Evolutionary conservation across 345 rosid genomes (phyloP), one percentile per base, ranked within the genome.

Genomic region (Jatropha curcas): DNA sequence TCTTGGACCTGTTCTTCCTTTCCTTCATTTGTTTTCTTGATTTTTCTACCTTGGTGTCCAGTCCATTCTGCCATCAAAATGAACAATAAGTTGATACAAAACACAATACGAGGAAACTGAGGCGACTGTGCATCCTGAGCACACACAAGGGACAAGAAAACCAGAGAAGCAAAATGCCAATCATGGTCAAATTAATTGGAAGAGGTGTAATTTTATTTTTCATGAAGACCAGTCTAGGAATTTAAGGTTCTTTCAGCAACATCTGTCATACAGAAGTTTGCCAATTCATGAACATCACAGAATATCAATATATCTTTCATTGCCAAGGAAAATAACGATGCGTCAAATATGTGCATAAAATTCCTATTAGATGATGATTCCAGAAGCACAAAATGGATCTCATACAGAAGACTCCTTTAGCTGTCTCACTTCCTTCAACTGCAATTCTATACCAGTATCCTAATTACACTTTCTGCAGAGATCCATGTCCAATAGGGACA

Each of bases 1-100:
- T 75, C 75, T 78, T 82, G 43, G 77, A 10, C 37, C 80, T 71
- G 58, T 78, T 78, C 71, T 82, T 81, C 60, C 82, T 78, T 45
- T 82, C 80, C 70, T 78, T 82, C 58, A 78, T 6, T 39, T 78
- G 84, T 46, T 81, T 81, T 51, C 81, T 71, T 65, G 84, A 81
- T 59, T 77, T 81, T 12, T 60, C 81, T 25, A 66, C 78, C 76
- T 81, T 77, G 0, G 75, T 75, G 48, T 67, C 73, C 0, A 82
- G 75, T 58, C 84, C 84, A 75, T 82, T 82, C 84, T 78, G 60
- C 43, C 56, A 28, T 68, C 27, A 62, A 13, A 68, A 45, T 14
- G 24, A 30, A 58, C 46, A 52, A 33, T 20, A 24, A 52, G 53
- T 56, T 10, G 11, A 39, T 7, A 10, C 55, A 67, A 30, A 30